Conservation (phyloP, 2,329 filamentous ascomycete genomes). For the Ceratocystis lukuohia region DNA sequence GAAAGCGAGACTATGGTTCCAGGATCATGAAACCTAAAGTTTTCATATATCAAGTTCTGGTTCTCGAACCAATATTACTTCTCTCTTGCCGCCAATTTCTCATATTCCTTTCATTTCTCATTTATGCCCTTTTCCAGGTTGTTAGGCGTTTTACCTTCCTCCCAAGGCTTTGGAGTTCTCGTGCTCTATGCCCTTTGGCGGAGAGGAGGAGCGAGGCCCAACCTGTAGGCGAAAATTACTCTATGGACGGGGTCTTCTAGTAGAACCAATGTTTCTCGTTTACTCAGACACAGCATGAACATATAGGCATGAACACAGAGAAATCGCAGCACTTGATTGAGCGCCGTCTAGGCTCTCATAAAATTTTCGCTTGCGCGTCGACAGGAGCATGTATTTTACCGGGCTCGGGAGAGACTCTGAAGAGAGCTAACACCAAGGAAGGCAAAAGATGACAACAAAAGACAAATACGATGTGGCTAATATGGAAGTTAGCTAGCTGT, state of each 20-base stretch:
- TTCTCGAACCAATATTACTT: neutral
- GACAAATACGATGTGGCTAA: neutral
- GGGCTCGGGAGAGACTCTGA: neutral
- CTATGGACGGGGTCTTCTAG: neutral
- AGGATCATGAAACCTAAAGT: neutral
- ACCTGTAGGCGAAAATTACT: neutral
- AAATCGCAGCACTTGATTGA: neutral
- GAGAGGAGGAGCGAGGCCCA: neutral
- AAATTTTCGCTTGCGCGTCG: neutral
- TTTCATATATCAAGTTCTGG: neutral
- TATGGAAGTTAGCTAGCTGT: neutral
- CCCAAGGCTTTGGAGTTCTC: neutral
- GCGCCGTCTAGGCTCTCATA: neutral
- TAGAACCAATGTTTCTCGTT: constrained; percentile 2
- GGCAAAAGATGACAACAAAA: neutral
- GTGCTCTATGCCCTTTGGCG: neutral
- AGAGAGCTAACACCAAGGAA: neutral
- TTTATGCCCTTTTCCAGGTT: neutral
- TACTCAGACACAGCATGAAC: constrained; percentile 2
- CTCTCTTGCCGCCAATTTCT: neutral
- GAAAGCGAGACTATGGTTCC: neutral
- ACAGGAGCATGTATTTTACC: neutral
- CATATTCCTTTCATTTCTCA: neutral
- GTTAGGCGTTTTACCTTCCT: neutral
- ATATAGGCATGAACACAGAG: neutral